Conservation (phyloP, 306 rosid species). For the Datisca glomerata region DNA sequence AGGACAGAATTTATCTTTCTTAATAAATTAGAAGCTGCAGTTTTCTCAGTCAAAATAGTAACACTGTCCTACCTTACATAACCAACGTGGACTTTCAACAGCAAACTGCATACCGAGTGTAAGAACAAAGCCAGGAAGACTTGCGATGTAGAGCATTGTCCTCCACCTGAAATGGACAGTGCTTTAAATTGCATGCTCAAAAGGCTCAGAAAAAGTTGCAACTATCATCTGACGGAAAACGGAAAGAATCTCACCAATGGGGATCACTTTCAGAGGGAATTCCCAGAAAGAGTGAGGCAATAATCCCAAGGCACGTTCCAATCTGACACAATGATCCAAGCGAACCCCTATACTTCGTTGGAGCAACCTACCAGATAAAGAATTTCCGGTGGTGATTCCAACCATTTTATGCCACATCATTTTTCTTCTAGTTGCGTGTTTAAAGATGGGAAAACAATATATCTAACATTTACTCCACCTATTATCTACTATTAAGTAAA, state of each 20-base stretch:
- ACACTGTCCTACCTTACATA: constrained; percentile 62
- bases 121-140: constrained; percentile 60
- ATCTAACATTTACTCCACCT: not conserved
- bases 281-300: constrained; percentile 61
- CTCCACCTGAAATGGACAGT: constrained; percentile 76
- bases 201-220: constrained; percentile 5
- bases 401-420: too few relatives aligned
- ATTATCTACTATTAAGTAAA: not conserved
- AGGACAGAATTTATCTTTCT: constrained; percentile 13
- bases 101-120: constrained; percentile 82
- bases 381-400: constrained; percentile 5
- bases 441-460: too few relatives aligned
- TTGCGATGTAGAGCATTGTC: constrained; percentile 70
- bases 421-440: too few relatives aligned
- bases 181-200: too few relatives aligned
- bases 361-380: constrained; percentile 51
- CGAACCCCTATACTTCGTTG: constrained; percentile 82
- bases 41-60: not conserved
- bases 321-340: constrained; percentile 75
- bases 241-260: constrained; percentile 51
- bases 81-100: constrained; percentile 94
- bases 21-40: not conserved
- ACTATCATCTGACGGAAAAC: not conserved
- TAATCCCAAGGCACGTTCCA: constrained; percentile 87
- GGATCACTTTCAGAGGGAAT: constrained; percentile 64